Percentiles rank a stretch among this genome's conserved stretches.
phyloP scores from a whole-genome alignment of 2,329 filamentous ascomycete species.

The Tricladium varicosporioides region DNA sequence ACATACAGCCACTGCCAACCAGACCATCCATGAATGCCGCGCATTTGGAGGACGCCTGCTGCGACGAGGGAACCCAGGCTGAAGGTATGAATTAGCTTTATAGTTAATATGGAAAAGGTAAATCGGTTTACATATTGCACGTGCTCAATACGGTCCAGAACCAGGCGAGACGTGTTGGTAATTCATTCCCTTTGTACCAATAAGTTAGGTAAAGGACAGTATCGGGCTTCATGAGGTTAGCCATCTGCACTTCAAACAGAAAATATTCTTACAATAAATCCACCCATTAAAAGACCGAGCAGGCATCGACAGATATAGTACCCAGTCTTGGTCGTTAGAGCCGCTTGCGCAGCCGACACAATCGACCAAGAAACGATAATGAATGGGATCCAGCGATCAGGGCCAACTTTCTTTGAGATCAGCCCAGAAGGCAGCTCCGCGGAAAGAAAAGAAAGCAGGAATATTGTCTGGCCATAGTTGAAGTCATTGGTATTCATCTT shows the following conservation, averaged over 20 bases:
- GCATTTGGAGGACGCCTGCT: slow-evolving; percentile 16
- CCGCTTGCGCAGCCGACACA: slow-evolving; percentile 33
- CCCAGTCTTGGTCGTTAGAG: slow-evolving; percentile 6
- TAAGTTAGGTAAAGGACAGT: slow-evolving; percentile 18
- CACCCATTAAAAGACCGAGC: slow-evolving; percentile 16
- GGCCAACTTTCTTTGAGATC: slow-evolving; percentile 53
- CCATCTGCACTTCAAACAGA: no score
- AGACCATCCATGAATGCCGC: slow-evolving; percentile 12
- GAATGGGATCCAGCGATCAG: slow-evolving; percentile 49
- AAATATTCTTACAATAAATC: slow-evolving; percentile 8
- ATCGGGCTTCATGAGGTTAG: slow-evolving; percentile 14
- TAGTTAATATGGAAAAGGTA: no score
- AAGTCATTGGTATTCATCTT: slow-evolving; percentile 43
- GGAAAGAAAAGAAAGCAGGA: slow-evolving; percentile 42
- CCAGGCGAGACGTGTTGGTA: slow-evolving; percentile 16
- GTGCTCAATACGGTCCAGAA: slow-evolving; percentile 9
- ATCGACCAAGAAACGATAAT: slow-evolving; percentile 49
- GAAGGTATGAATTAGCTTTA: not conserved
- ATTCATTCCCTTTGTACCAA: slow-evolving; percentile 18
- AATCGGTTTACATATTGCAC: no score
- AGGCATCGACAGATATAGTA: slow-evolving; percentile 10
- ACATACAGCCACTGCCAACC: slow-evolving; percentile 39
- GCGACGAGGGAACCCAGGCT: slow-evolving; percentile 15
- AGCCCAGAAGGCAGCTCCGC: slow-evolving; percentile 61
- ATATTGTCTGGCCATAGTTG: slow-evolving; percentile 44